phyloP scores from a whole-genome alignment of 2,329 filamentous ascomycete genomes.

The Dendryphion nanum region DNA sequence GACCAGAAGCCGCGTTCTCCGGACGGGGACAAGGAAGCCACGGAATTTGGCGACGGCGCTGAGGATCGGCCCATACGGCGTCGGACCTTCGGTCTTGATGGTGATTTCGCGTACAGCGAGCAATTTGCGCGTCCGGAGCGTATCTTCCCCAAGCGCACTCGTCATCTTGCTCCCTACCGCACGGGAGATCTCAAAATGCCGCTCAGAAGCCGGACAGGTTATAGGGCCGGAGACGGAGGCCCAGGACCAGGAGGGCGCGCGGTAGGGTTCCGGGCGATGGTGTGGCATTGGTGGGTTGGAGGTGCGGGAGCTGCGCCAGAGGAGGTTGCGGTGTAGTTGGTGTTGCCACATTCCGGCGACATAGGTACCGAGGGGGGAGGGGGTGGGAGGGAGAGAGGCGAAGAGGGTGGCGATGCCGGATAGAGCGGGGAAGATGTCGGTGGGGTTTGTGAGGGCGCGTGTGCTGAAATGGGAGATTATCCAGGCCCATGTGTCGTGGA shows the following conservation, averaged over 20 bases:
- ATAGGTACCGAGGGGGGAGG: constrained; percentile 3
- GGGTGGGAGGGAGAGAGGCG: background rate
- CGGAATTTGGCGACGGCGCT: constrained; percentile 1
- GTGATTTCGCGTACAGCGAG: constrained; percentile 2
- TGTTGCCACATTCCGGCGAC: constrained; percentile 5
- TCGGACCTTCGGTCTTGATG: constrained; percentile 2
- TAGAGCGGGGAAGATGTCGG: constrained; percentile 4
- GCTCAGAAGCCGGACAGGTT: constrained; percentile 2
- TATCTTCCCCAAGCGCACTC: constrained; percentile 2
- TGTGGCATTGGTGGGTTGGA: background rate
- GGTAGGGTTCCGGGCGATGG: background rate
- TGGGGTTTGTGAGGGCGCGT: constrained; percentile 2
- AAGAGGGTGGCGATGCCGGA: constrained; percentile 4
- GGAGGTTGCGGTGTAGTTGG: constrained; percentile 3
- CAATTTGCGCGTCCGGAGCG: constrained; percentile 1
- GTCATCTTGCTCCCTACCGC: constrained; percentile 2
- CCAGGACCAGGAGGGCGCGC: constrained; percentile 8
- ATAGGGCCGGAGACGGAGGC: constrained; percentile 3
- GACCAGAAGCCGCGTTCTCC: background rate
- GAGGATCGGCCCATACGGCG: constrained; percentile 2
- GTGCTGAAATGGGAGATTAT: constrained; percentile 4
- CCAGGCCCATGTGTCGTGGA: constrained; percentile 6
- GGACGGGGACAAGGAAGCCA: constrained; percentile 1
- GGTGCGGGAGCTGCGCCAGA: constrained; percentile 4
- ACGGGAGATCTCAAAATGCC: background rate